phyloP scores from a whole-genome alignment of 495 filamentous ascomycete genomes.

The Articulospora tetracladia region DNA sequence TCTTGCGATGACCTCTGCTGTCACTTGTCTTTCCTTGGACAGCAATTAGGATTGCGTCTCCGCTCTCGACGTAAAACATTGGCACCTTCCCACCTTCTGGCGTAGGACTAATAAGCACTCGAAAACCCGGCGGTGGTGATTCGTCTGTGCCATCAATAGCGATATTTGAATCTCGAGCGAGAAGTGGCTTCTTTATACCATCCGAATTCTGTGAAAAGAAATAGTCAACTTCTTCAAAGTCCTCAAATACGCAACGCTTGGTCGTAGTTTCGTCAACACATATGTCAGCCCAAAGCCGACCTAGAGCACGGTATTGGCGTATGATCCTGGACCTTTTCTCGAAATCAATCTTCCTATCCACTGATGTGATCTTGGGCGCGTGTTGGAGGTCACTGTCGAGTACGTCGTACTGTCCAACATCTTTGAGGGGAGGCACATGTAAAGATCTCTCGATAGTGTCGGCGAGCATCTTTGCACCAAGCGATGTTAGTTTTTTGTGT shows the following conservation, averaged over 20 bases:
- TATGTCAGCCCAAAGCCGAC: slow-evolving; percentile 19
- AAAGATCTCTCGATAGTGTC: slow-evolving; percentile 50
- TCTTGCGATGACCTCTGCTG: not conserved
- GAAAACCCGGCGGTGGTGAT: not conserved
- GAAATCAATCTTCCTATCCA: slow-evolving; percentile 19
- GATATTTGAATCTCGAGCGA: not conserved
- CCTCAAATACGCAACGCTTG: slow-evolving; percentile 21
- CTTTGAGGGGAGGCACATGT: slow-evolving; percentile 58
- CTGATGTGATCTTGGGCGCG: slow-evolving; percentile 20
- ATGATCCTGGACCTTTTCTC: not conserved
- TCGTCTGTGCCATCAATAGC: not conserved
- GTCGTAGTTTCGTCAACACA: not conserved
- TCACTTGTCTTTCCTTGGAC: not conserved
- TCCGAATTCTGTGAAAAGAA: not conserved
- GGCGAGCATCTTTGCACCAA: slow-evolving; percentile 60
- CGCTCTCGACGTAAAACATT: slow-evolving; percentile 6
- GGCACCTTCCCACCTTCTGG: not conserved
- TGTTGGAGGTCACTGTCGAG: not conserved
- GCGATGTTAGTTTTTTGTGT: slow-evolving; percentile 37
- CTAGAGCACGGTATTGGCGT: slow-evolving; percentile 14
- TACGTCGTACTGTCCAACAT: slow-evolving; percentile 13
- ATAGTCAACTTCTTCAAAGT: slow-evolving; percentile 4
- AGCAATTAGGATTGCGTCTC: slow-evolving; percentile 10
- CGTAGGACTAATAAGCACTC: not conserved
- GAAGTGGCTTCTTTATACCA: not conserved